Evolutionary conservation across 2,329 filamentous ascomycete species (phyloP), one percentile per base, ranked within the genome.

Genomic region (Cadophora sp.): DNA sequence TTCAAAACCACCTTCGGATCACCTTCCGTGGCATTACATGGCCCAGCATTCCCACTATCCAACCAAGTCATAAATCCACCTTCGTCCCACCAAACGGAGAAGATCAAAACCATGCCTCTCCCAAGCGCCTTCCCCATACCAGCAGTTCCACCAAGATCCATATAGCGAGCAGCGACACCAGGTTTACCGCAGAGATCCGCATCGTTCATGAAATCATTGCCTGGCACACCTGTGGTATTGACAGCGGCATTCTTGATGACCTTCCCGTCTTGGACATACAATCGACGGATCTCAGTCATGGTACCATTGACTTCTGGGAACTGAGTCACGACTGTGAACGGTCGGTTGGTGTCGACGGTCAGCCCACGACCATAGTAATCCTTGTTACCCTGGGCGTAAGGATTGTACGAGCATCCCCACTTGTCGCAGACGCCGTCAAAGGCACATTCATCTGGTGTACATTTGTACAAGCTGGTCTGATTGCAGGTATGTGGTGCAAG

Each of bases 321-420:
- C 73, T 89, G 86, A 8, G 86, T 89, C 37, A 88, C 83, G 4
- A 89, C 85, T 4, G 86, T 89, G 73, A 88, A 81, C 58, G 81
- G 80, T 67, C 81, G 80, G 62, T 75, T 81, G 62, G 85, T 86
- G 74, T 88, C 82, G 65, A 89, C 79, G 24, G 79, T 86, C 73
- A 78, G 77, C 61, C 83, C 84, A 0, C 82, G 79, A 43, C 87
- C 87, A 77, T 84, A 88, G 82, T 88, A 89, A 74, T 77, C 77
- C 37, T 80, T 79, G 75, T 85, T 81, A 51, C 87, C 87, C 80
- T 86, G 82, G 73, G 86, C 85, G 83, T 84, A 89, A 19, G 83
- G 79, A 81, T 88, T 88, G 81, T 86, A 88, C 73, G 88, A 87
- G 72, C 87, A 89, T 62, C 87, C 87, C 72, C 87, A 85, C 69